These are phyloP conservation scores for Candida schatavii DNA, from an alignment of 805 yeast genomes.

Conservation along the genomic window DNA sequence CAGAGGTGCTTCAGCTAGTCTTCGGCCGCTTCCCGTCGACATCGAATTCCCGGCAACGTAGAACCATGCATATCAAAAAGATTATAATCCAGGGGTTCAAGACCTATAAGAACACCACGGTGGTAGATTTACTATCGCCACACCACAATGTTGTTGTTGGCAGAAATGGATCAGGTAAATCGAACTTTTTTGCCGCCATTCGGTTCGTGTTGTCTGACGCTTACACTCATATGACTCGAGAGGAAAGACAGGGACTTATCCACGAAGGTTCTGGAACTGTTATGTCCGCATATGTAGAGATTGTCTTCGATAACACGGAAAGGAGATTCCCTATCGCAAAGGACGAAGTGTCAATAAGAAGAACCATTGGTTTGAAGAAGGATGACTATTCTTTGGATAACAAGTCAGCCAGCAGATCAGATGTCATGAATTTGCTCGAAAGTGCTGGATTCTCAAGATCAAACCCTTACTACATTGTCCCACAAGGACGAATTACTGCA, in stretches of 20 bases:
- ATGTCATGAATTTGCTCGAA: constrained; percentile 77
- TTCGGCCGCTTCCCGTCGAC: no score
- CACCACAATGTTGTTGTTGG: constrained; percentile 83
- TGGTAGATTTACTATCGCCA: constrained; percentile 73
- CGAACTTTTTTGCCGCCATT: constrained; percentile 93
- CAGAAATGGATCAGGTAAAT: constrained; percentile 94
- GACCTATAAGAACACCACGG: constrained; percentile 82
- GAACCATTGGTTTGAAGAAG: constrained; percentile 91
- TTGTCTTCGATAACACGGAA: constrained; percentile 78
- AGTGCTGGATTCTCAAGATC: constrained; percentile 89
- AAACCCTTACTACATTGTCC: constrained; percentile 94
- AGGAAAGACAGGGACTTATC: constrained; percentile 80
- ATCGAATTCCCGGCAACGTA: no score
- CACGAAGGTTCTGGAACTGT: constrained; percentile 91
- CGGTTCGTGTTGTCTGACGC: constrained; percentile 90
- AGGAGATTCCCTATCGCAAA: constrained; percentile 68
- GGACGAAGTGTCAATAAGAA: constrained; percentile 68
- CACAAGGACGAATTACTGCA: constrained; percentile 89
- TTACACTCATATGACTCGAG: constrained; percentile 76
- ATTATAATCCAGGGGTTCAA: constrained; percentile 89
- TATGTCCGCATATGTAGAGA: constrained; percentile 90
- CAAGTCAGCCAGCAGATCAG: constrained; percentile 73
- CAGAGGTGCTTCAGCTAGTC: no score
- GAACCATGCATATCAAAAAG: constrained; percentile 40
- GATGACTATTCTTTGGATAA: constrained; percentile 88